A percentile compares a stretch with the other conserved stretches of the same genome.
phyloP scores from a whole-genome alignment of 176 grass and related monocot genomes.

The Oryza officinalis region DNA sequence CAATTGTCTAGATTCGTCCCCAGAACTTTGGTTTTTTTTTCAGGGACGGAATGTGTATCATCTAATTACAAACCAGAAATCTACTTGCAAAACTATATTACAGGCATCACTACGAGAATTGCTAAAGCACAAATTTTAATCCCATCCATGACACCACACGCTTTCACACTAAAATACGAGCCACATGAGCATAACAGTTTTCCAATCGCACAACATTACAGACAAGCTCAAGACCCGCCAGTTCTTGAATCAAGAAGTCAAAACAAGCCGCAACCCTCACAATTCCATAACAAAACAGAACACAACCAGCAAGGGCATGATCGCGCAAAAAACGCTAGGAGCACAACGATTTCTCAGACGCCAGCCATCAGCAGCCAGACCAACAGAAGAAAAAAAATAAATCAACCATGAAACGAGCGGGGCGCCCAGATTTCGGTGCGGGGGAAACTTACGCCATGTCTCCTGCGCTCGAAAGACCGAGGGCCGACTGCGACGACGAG shows the following conservation, averaged over 20 bases:
- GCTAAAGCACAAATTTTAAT: neutral
- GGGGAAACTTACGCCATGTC: constrained; percentile 34
- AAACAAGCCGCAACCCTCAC: neutral
- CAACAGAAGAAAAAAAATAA: too few species aligned
- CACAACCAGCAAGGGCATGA: neutral
- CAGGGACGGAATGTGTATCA: too few species aligned
- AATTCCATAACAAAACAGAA: neutral
- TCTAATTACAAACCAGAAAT: neutral
- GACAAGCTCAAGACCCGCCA: neutral
- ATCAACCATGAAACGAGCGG: neutral
- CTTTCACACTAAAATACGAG: neutral
- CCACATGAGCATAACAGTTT: neutral
- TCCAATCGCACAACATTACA: neutral
- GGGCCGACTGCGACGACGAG: neutral
- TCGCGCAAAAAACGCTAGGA: neutral
- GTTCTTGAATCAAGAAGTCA: neutral
- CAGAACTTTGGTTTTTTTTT: too few species aligned
- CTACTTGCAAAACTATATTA: neutral
- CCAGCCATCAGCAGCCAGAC: neutral
- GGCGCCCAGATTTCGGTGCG: neutral
- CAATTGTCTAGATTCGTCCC: too few species aligned
- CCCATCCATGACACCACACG: neutral
- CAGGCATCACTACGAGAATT: neutral
- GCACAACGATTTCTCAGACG: neutral
- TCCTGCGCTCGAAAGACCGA: neutral